These are phyloP conservation scores for Suhomyces emberorum DNA, from an alignment of 805 yeast species.

Conservation along the genomic window DNA sequence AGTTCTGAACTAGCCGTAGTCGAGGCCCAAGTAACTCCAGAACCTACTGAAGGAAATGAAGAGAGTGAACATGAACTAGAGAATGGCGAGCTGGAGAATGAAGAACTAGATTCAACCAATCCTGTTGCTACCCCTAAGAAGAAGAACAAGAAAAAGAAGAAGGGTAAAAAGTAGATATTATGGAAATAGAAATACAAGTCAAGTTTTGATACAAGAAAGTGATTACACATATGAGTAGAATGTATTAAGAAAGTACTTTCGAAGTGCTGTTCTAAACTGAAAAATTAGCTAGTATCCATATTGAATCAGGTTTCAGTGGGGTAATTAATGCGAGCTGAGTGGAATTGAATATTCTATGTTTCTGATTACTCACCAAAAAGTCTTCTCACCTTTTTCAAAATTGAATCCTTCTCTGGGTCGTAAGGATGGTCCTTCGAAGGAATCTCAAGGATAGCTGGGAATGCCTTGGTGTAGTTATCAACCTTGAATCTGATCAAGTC, in stretches of 20 bases:
- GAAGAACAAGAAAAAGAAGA: constrained; percentile 6
- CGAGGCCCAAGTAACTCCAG: not conserved
- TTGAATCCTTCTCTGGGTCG: constrained; percentile 97
- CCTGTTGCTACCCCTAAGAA: not conserved
- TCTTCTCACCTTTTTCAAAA: constrained; percentile 89
- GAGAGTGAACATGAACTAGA: constrained; percentile 1
- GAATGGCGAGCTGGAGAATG: not conserved
- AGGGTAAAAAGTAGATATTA: constrained; percentile 7
- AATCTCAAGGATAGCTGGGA: constrained; percentile 94
- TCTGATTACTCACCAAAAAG: constrained; percentile 91
- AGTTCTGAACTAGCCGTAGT: not conserved
- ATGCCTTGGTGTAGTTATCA: constrained; percentile 82
- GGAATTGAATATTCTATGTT: not conserved
- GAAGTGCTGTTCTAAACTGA: not conserved
- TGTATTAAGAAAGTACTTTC: constrained; percentile 4
- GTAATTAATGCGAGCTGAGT: not conserved
- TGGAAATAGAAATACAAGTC: not conserved
- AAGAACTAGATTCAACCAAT: not conserved
- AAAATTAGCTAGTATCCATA: not conserved
- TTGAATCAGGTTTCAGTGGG: too few species aligned
- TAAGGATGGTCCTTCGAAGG: constrained; percentile 99
- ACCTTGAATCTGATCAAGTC: constrained; percentile 81
- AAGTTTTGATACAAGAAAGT: too few species aligned
- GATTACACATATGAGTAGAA: not conserved
- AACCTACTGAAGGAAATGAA: not conserved